Evolutionary conservation across 352 stramenopile genomes (phyloP), one percentile per base, ranked within the genome.

Genomic region (Pythium insidiosum): DNA sequence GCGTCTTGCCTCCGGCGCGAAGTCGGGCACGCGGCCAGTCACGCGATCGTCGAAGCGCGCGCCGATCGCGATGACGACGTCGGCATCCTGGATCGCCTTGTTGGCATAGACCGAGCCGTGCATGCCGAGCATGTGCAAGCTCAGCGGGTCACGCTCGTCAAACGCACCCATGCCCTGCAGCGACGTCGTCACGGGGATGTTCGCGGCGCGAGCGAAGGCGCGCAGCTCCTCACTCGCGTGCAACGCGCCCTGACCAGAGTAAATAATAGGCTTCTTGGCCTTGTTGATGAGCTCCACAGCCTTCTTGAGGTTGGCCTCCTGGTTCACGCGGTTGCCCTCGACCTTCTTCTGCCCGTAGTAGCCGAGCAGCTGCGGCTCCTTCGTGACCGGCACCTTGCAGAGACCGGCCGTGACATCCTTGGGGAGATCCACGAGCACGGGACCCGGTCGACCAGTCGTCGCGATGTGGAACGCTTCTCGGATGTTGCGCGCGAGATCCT

Each of bases 121-220:
- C 94, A 98, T 98, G 30, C 94, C 92, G 26, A 98, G 67, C 90
- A 98, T 98, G 59, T 98, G 95, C 40, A 97, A 75, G 68, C 89
- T 95, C 15, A 98, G 80, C 31, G 81, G 68, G 61, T 97, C 81
- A 34, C 88, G 69, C 58, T 98, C 94, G 44, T 98, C 91, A 46
- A 98, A 98, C 6, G 71, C 70, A 28, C 94, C 94, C 61, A 98
- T 84, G 13, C 84, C 94, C 56, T 93, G 92, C 23, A 98, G 73
- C 47, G 94, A 96, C 6, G 92, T 97, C 5, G 92, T 96, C 28
- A 98, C 89, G 16, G 94, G 94, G 52, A 98, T 97, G 50, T 97
- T 96, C 30, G 92, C 82, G 45, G 82, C 73, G 38, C 95, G 84
- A 0, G 92, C 92, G 56, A 98, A 78, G 34, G 82, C 69, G 38